Evolutionary conservation across 805 yeast species (phyloP), one percentile per base, ranked within the genome.

Genomic region (Candida rishiriensis): DNA sequence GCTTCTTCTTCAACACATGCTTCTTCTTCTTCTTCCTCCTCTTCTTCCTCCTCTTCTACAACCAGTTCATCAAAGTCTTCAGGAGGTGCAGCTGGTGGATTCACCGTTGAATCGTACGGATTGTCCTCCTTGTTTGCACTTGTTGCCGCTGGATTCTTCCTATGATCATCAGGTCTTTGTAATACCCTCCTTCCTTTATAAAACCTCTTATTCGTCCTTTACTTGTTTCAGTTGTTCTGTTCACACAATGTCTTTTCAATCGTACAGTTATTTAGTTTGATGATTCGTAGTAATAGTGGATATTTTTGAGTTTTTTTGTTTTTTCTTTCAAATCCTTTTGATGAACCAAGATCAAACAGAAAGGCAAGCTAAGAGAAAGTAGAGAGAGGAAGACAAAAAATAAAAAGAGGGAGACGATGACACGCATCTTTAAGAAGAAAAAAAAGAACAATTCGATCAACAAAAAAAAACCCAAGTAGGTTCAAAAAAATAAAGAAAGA

Each of bases 51-150:
- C 28, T 42, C 55, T 13, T 41, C 66, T 3, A 43, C 65, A 6
- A 40, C 64, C 11, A 42, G 61, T 26, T 46, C 64, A 7, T 37
- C 40, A n/a, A 38, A 28, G n/a, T 28, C 50, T 14, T 46, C 52
- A 14, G 32, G 42, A 21, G 51, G 34, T 16, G 50, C 39, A 47
- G 56, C 51, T 53, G 39, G 56, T 50, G 38, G 55, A 26, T 35
- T 62, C 46, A 30, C 14, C 9, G 4, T 30, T 13, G 33, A 45
- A 37, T 28, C 40, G 8, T 28, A 49, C 42, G 46, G 54, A 15
- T 41, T 53, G 18, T 29, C 69, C 29, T 59, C 68, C 3, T 42
- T 69, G 31, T 59, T 70, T 2, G 53, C 65, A 7, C 34, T 52
- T 17, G n/a, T 48, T n/a, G 49, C 47, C 17, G 48, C 47, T 35